Evolutionary conservation across 768 basidiomycete genomes (phyloP), one percentile per base, ranked within the genome.

Genomic region (Pisolithus sp.): DNA sequence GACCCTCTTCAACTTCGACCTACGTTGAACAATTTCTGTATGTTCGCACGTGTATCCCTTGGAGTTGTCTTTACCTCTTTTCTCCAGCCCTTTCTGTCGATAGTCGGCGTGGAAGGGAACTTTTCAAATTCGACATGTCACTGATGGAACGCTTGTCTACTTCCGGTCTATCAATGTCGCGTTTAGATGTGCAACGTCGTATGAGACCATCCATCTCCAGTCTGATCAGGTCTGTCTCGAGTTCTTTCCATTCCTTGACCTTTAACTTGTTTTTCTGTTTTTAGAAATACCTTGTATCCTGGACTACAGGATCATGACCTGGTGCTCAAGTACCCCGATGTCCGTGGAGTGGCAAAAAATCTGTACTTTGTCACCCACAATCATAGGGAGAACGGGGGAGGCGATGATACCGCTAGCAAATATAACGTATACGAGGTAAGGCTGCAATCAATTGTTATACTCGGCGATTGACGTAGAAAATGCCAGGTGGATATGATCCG

Each of bases 1-100:
- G 89, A 91, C 55, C 89, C 88, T 6, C 71, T 78, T 2, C 89
- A 90, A 65, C 73, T 91, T 2, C 78, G 89, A 1, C 87, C 84
- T 0, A 86, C 75, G 0, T 53, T 89, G 42, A 79, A 80, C 31
- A 85, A 79, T 17, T 89, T 73, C 53, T 54, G 86, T 86, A 51
- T 24, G 78, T 63, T 10, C 17, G 12, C 2, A 17, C 5, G n/a
- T 9, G 10, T 10, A 13, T 7, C 15, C 17, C 12, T 31, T 6
- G 1, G 17, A 7, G n/a, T 0, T 30, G 13, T 20, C 7, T 38
- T 57, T 15, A 58, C 45, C 10, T 36, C 20, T 26, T n/a, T 23
- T 31, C 39, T 47, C 17, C 44, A 89, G 86, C 73, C 0, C 68
- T 89, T 0, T 87, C 86, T 1, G 75, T 86, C 75, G 86, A 90